These are phyloP conservation scores for Plantago major DNA, from an alignment of 257 asterid species.

Conservation along the genomic window DNA sequence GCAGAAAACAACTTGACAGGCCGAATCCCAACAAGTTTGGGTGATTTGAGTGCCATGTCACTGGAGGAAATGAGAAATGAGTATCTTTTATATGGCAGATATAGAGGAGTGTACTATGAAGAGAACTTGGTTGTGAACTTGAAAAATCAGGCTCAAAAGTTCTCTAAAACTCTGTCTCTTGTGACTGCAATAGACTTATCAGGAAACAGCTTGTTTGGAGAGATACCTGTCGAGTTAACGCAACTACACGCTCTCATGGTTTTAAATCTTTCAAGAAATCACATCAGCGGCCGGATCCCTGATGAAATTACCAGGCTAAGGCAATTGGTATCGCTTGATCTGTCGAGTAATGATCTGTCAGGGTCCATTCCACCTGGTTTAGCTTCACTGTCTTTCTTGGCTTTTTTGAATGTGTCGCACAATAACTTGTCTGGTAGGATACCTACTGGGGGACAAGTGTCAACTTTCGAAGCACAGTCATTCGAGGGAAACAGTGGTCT, in stretches of 20 bases:
- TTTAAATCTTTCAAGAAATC: slow-evolving; percentile 48
- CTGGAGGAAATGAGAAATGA: slow-evolving; percentile 22
- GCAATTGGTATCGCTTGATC: slow-evolving; percentile 42
- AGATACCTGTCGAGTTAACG: slow-evolving; percentile 35
- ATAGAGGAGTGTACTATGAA: slow-evolving; percentile 39
- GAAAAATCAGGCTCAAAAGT: slow-evolving; percentile 37
- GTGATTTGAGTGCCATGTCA: slow-evolving; percentile 40
- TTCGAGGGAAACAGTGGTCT: slow-evolving; percentile 40
- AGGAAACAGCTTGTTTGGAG: slow-evolving; percentile 38
- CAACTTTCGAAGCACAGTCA: slow-evolving; percentile 35
- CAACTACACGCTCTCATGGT: slow-evolving; percentile 31
- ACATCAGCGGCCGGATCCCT: slow-evolving; percentile 42
- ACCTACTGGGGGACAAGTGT: slow-evolving; percentile 42
- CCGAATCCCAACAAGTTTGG: slow-evolving; percentile 29
- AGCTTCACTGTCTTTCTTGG: slow-evolving; percentile 33
- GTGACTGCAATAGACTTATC: slow-evolving; percentile 45
- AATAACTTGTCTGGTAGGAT: slow-evolving; percentile 44
- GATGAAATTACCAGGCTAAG: slow-evolving; percentile 34
- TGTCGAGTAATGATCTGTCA: slow-evolving; percentile 39
- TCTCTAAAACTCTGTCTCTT: slow-evolving; percentile 50
- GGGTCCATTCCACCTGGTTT: slow-evolving; percentile 45
- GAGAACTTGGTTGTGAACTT: slow-evolving; percentile 37
- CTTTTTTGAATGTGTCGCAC: slow-evolving; percentile 39
- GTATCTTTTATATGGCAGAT: slow-evolving; percentile 36
- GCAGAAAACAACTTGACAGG: slow-evolving; percentile 41